Evolutionary conservation across 768 basidiomycete species (phyloP), one percentile per base, ranked within the genome.

Genomic region (Chalciporus piperatus): DNA sequence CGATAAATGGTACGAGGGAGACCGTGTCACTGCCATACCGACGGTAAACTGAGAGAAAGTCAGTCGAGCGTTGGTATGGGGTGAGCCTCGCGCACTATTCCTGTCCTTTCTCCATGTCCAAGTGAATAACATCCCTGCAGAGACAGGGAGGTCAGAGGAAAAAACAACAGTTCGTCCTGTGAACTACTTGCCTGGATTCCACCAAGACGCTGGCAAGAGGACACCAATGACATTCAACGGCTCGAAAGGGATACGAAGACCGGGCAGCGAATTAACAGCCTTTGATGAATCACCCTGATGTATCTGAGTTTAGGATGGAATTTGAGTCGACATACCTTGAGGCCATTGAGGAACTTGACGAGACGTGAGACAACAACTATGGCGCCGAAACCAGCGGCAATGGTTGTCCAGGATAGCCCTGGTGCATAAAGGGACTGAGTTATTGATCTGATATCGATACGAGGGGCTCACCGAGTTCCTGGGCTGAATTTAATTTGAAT

Each of bases 71-170:
- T 4, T 17, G 14, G 10, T 44, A n/a, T 32, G 9, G 25, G 16
- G 10, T 32, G 27, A 20, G 23, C 14, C 1, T 25, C 10, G 22
- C 53, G 20, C 39, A 52, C 61, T 25, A 20, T 61, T 64, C 25
- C 28, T 63, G 6, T 41, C 51, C 40, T 57, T 58, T 49, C 59
- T 61, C 63, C 59, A 64, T 30, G 54, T 51, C 62, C 63, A 66
- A 20, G 57, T 41, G 33, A 64, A 64, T 3, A 46, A 16, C 3
- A 47, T 6, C 11, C 63, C 60, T 63, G 5, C 13, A 12, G 7
- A 20, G 20, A 14, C n/a, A 16, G 27, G 33, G 41, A 44, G 20
- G 27, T 37, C 16, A 54, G 27, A 22, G 12, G 4, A 27, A 30
- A 35, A 20, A 47, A 5, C 20, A 8, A 20, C 20, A 38, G 4